Evolutionary conservation across 768 basidiomycete genomes (phyloP).

Genomic region (Agaricus blazei): DNA sequence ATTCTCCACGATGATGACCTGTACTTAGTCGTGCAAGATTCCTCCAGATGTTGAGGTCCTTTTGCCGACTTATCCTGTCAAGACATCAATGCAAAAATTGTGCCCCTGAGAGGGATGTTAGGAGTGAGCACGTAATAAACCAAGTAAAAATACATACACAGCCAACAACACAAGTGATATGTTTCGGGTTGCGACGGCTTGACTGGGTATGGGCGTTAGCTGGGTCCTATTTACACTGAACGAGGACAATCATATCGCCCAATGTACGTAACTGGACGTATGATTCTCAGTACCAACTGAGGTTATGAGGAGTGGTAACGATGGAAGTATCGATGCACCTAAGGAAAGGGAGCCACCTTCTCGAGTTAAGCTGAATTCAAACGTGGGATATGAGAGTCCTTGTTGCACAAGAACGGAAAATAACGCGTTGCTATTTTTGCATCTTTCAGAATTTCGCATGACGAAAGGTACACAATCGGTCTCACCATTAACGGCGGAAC

Average conservation of each 20-base stretch:
- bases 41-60: too few species aligned
- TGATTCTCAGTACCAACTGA: conserved; percentile 57
- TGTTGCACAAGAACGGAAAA: conserved; percentile 55
- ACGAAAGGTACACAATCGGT: not conserved
- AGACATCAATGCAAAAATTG: too few species aligned
- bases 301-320: conserved; percentile 51
- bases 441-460: not conserved
- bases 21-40: too few species aligned
- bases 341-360: conserved; percentile 63
- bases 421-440: conserved; percentile 54
- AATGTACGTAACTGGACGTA: conserved; percentile 68
- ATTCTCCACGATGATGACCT: too few species aligned
- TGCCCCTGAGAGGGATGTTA: conserved; percentile 42
- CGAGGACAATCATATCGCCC: conserved; percentile 58
- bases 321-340: conserved; percentile 75
- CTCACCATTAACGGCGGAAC: conserved; percentile 44
- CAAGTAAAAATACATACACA: conserved; percentile 43
- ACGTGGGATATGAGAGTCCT: conserved; percentile 70
- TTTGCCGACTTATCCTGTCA: too few species aligned
- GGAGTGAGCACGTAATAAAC: not conserved
- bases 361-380: conserved; percentile 61
- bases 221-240: conserved; percentile 55
- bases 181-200: conserved; percentile 50
- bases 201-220: conserved; percentile 56
- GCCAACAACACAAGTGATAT: conserved; percentile 67